These are phyloP conservation scores for Pelargonium citronellum DNA, from an alignment of 441 rosid genomes.

Conservation along the genomic window DNA sequence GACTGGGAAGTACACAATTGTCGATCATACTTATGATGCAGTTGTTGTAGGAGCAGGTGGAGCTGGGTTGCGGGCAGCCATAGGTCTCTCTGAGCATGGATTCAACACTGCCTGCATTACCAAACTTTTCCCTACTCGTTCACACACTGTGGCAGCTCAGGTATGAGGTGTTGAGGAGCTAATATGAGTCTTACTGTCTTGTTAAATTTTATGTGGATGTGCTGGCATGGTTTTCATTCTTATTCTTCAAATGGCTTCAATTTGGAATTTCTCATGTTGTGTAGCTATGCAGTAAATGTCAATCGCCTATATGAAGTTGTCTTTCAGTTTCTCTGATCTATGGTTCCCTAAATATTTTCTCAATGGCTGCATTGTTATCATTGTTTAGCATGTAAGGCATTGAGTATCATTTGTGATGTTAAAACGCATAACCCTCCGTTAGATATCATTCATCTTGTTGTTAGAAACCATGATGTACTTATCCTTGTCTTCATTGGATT, in stretches of 20 bases:
- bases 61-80: conserved; percentile 89
- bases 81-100: conserved; percentile 93
- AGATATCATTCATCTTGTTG: neutral
- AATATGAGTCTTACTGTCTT: neutral
- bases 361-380: neutral
- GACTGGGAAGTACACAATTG: conserved; percentile 65
- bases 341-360: neutral
- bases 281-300: neutral
- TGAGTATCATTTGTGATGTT: too few relatives aligned
- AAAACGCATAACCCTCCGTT: neutral
- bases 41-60: conserved; percentile 98
- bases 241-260: neutral
- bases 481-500: neutral
- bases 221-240: neutral
- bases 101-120: conserved; percentile 95
- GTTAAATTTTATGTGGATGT: neutral
- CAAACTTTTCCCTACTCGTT: conserved; percentile 91
- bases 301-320: neutral
- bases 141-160: conserved; percentile 98
- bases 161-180: conserved; percentile 26
- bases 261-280: neutral
- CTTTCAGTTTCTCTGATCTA: neutral
- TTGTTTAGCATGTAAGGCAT: too few relatives aligned
- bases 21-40: conserved; percentile 92
- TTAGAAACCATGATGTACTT: neutral